Conservation (phyloP, 2,329 filamentous ascomycete species). For the Ophiocordyceps polyrhachis-furcata region DNA sequence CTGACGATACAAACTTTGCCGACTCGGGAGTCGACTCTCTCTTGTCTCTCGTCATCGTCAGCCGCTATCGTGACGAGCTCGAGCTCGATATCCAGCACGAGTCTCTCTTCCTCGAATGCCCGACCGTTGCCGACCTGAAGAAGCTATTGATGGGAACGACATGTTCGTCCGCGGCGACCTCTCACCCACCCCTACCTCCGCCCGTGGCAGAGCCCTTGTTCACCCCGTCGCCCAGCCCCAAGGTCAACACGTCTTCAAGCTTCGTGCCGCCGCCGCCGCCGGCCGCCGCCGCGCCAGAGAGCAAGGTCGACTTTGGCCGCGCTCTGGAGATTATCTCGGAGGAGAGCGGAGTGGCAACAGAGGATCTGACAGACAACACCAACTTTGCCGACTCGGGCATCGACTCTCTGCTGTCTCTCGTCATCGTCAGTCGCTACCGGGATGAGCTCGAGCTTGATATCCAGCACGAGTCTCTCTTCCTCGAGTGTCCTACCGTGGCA, state of each 20-base stretch:
- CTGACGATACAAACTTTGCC: constrained; percentile 28
- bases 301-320: constrained; percentile 1
- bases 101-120: constrained; percentile 30
- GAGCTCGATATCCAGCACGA: constrained; percentile 33
- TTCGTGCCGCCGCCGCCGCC: neutral
- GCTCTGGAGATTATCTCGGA: constrained; percentile 1
- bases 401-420: constrained; percentile 40
- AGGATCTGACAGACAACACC: constrained; percentile 17
- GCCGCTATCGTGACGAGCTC: constrained; percentile 36
- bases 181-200: neutral
- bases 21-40: constrained; percentile 42
- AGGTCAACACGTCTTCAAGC: neutral
- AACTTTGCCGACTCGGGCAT: constrained; percentile 37
- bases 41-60: constrained; percentile 36
- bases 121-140: constrained; percentile 35
- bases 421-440: constrained; percentile 33
- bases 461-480: constrained; percentile 28
- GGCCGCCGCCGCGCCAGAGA: neutral
- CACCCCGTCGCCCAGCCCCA: neutral
- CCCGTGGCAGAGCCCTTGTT: neutral
- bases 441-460: constrained; percentile 39
- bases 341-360: constrained; percentile 3
- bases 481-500: constrained; percentile 33
- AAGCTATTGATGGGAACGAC: constrained; percentile 1
- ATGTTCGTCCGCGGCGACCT: neutral